Evolutionary conservation across 148 eudicot species (phyloP), one percentile per base, ranked within the genome.

Genomic region (Silene latifolia): DNA sequence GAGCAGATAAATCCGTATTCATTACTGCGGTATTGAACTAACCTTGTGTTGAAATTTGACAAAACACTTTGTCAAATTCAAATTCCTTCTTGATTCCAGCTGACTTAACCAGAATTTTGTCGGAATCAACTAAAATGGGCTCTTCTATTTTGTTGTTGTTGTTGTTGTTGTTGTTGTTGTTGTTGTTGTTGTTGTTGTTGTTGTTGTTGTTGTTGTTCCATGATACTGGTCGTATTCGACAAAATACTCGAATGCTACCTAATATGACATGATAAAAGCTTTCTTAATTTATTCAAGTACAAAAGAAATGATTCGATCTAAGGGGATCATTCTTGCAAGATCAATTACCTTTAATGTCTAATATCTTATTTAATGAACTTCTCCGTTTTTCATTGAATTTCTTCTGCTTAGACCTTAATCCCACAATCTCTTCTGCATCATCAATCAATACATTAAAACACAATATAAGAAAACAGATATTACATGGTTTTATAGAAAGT

Each of bases 191-290:
- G 13, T 67, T 80, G 64, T 66, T 80, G 70, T 84, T 66, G 79
- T 69, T 76, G 13, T 67, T 80, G 64, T 84, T 66, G 79, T 69
- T 76, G 13, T 69, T 79, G 63, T 76, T 82, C 46, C 79, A 76
- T 11, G 82, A 35, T 10, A 80, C 74, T 19, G 91, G 94, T 56
- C 87, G 65, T 71, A 90, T 80, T 67, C 91, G 90, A 82, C 88
- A 90, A 73, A 88, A 85, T 23, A 88, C 91, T 81, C 94, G 78
- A 73, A 90, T 83, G 82, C 89, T 82, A 27, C 94, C 94, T 90
- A 76, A 53, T n/a, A 76, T 65, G 53, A 63, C 58, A 70, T 27
- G 69, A 70, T 29, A 23, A 23, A 35, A 53, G 64, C 25, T 78
- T 74, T 42, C 60, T 35, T 19, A 23, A 65, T 74, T 23, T 58